Evolutionary conservation across 2,329 filamentous ascomycete genomes (phyloP).

Genomic region (Hypoxylon sp.): DNA sequence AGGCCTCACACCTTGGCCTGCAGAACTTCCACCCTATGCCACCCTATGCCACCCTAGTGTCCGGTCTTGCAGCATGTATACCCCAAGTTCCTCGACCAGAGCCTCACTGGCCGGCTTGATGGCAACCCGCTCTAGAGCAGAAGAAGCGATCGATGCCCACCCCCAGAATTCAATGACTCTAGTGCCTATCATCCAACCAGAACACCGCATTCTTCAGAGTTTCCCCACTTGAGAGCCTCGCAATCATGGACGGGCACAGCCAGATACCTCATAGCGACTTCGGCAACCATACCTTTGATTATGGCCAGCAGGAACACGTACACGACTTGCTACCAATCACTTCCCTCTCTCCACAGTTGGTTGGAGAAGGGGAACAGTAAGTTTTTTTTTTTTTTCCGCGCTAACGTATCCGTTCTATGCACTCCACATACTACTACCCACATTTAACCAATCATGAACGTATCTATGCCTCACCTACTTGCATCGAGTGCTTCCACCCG

Average conservation of each 20-base stretch:
- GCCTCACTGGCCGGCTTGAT: neutral
- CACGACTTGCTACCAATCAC: slow-evolving; percentile 2
- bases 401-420: too few relatives aligned
- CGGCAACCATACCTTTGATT: neutral
- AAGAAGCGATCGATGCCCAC: slow-evolving; percentile 16
- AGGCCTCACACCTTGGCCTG: slow-evolving; percentile 9
- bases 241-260: slow-evolving; percentile 6
- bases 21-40: slow-evolving; percentile 21
- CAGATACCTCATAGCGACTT: slow-evolving; percentile 18
- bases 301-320: neutral
- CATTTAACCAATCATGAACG: neutral
- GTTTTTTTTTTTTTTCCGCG: slow-evolving; percentile 18
- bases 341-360: neutral
- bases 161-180: neutral
- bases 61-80: slow-evolving; percentile 14
- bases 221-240: neutral
- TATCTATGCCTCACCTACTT: neutral
- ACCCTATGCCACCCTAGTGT: slow-evolving; percentile 13
- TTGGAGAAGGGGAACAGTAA: slow-evolving; percentile 14
- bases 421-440: too few relatives aligned
- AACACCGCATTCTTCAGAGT: neutral
- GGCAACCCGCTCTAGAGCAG: neutral
- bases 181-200: neutral
- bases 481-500: neutral
- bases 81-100: slow-evolving; percentile 6